Conservation (phyloP, 192 early-diverging fungal species). For the Linnemannia exigua region DNA sequence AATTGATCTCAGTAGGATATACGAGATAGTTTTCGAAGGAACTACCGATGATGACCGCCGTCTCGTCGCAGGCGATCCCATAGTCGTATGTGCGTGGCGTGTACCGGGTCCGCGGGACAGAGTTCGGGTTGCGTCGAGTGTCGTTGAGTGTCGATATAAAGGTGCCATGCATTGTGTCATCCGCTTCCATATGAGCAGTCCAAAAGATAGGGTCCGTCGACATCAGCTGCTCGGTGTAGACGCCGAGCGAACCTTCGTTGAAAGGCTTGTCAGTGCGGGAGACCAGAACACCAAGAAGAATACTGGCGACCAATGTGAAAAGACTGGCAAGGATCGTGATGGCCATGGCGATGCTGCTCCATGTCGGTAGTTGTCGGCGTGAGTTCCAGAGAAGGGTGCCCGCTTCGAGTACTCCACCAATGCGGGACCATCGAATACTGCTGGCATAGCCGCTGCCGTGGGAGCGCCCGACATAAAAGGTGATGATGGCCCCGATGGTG, state of each 20-base stretch:
- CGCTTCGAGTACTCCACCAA: slow-evolving; percentile 9
- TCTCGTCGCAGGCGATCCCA: not conserved
- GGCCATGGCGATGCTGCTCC: slow-evolving; percentile 2
- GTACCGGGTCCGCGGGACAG: not conserved
- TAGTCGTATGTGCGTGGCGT: not conserved
- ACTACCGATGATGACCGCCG: not conserved
- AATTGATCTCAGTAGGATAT: not conserved
- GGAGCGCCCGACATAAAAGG: slow-evolving; percentile 2
- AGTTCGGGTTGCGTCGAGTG: not conserved
- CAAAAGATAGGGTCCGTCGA: not conserved
- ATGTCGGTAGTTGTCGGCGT: not conserved
- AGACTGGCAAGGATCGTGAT: not conserved
- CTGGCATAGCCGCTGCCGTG: not conserved
- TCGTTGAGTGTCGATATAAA: not conserved
- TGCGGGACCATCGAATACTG: slow-evolving; percentile 27
- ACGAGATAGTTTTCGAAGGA: not conserved
- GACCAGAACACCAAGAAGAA: not conserved
- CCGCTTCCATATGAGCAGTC: not conserved
- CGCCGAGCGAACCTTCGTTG: not conserved
- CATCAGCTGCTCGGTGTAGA: not conserved
- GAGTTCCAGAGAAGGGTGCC: slow-evolving; percentile 5
- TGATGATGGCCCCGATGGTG: not conserved
- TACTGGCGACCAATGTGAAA: not conserved
- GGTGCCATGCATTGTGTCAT: not conserved
- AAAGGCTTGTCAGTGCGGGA: not conserved